Evolutionary conservation across 1,284 basidiomycete genomes (phyloP).

Genomic region (Trichosporon coremiiforme): DNA sequence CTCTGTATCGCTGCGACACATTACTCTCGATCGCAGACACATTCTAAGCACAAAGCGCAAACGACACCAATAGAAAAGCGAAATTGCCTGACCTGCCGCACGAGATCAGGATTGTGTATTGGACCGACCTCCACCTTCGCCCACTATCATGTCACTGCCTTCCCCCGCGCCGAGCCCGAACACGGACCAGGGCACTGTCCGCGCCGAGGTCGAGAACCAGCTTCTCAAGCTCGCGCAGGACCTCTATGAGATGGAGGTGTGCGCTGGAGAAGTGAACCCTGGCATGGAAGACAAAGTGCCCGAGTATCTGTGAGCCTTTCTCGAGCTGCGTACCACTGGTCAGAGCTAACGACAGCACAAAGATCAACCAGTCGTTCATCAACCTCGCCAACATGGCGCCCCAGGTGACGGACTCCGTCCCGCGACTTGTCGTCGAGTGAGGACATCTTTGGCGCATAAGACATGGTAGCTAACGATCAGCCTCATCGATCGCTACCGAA

Average conservation of each 20-base stretch:
- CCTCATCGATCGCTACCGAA: constrained; percentile 39
- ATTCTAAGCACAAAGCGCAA: too few relatives aligned
- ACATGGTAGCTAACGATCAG: constrained; percentile 25
- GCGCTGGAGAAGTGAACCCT: constrained; percentile 48
- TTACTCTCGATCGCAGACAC: too few relatives aligned
- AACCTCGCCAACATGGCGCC: constrained; percentile 38
- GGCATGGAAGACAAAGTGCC: constrained; percentile 48
- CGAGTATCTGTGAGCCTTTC: constrained; percentile 41
- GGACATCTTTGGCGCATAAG: constrained; percentile 17
- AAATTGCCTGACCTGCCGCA: too few relatives aligned
- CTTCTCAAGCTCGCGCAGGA: constrained; percentile 47
- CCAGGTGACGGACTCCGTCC: constrained; percentile 47
- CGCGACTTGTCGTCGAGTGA: constrained; percentile 48
- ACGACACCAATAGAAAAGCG: too few relatives aligned
- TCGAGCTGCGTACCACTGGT: neutral
- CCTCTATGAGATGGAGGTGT: constrained; percentile 54
- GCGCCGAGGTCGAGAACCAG: constrained; percentile 43
- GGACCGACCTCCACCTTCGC: neutral
- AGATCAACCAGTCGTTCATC: constrained; percentile 42
- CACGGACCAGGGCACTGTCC: constrained; percentile 35
- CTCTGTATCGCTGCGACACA: neutral
- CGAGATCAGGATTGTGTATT: too few relatives aligned
- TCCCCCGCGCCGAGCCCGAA: constrained; percentile 44
- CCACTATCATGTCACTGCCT: constrained; percentile 32
- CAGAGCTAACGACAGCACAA: constrained; percentile 32